Evolutionary conservation across 2,329 filamentous ascomycete genomes (phyloP), one percentile per base, ranked within the genome.

Genomic region (Diplodia intermedia): DNA sequence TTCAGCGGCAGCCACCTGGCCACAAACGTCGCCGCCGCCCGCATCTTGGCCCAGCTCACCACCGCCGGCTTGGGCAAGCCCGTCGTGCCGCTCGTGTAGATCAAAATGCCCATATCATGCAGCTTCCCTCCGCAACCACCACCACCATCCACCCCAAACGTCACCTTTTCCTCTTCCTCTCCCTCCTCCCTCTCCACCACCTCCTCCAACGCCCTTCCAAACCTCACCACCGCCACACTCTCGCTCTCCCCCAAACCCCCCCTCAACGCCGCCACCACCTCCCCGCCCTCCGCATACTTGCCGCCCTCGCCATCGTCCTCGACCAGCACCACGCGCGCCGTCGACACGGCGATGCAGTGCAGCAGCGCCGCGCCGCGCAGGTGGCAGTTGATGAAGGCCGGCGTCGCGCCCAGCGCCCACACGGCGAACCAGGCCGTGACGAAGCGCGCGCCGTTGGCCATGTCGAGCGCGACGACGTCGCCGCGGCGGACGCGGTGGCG

Each of bases 71-170:
- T 94, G 12, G 91, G 90, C 71, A 91, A 78, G 2, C 91, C 91
- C 0, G 91, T 93, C 0, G 91, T 93, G 43, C 91, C 91, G 70
- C 88, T 89, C 23, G 91, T 94, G 76, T 92, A 93, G 72, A 93
- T 88, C 29, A 93, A 76, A 36, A 68, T 61, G 15, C 40, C 56
- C 66, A 68, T 68, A 14, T 62, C 66, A 3, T 68, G 66, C 43
- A 40, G 33, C 56, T 68, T 18, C 29, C 52, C 53, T 18, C 15
- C 85, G 87, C 43, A 18, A 47, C 43, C 43, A 1, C 43, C 43
- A 0, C 43, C 71, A 88, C 83, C 55, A 80, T 80, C 1, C 90
- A 81, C 3, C 78, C 79, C 75, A 68, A 76, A 60, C 57, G 73
- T 75, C 0, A 74, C 72, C 62, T n/a, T 8, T 7, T 8, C 43